Evolutionary conservation across 2,329 filamentous ascomycete genomes (phyloP).

Genomic region (Zasmidium angulare): DNA sequence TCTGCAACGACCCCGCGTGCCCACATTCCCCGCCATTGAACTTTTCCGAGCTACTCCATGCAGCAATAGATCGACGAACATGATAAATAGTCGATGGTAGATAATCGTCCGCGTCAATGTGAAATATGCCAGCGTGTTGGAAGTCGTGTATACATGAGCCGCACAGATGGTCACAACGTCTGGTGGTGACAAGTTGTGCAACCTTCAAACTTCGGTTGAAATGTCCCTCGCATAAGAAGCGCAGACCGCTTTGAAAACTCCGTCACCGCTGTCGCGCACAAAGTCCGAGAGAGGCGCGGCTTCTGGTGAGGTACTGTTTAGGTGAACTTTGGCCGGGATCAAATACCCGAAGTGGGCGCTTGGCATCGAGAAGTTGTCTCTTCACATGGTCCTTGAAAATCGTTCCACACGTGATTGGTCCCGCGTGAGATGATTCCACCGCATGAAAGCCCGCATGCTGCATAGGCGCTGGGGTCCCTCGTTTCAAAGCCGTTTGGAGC

Average conservation of each 20-base stretch:
- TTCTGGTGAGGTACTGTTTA: too few species aligned
- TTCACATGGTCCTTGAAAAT: too few species aligned
- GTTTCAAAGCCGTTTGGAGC: background rate
- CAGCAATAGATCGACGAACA: slow-evolving; percentile 1
- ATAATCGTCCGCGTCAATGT: background rate
- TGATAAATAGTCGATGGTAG: too few species aligned
- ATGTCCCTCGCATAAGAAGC: background rate
- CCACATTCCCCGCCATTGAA: slow-evolving; percentile 2
- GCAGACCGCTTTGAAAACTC: too few species aligned
- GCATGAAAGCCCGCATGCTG: background rate
- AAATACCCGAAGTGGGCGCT: background rate
- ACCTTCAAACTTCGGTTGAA: background rate
- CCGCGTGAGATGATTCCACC: too few species aligned
- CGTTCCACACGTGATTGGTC: too few species aligned
- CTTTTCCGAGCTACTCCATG: slow-evolving; percentile 1
- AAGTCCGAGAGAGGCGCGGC: too few species aligned
- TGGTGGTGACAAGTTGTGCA: background rate
- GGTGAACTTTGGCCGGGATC: background rate
- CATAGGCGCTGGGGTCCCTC: background rate
- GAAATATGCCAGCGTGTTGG: background rate
- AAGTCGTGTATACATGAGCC: background rate
- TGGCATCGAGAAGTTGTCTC: background rate
- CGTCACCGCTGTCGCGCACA: too few species aligned
- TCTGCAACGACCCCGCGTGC: background rate
- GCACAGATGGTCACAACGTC: background rate